Evolutionary conservation across 2,329 filamentous ascomycete species (phyloP), one percentile per base, ranked within the genome.

Genomic region (Verticillium alfalfae): DNA sequence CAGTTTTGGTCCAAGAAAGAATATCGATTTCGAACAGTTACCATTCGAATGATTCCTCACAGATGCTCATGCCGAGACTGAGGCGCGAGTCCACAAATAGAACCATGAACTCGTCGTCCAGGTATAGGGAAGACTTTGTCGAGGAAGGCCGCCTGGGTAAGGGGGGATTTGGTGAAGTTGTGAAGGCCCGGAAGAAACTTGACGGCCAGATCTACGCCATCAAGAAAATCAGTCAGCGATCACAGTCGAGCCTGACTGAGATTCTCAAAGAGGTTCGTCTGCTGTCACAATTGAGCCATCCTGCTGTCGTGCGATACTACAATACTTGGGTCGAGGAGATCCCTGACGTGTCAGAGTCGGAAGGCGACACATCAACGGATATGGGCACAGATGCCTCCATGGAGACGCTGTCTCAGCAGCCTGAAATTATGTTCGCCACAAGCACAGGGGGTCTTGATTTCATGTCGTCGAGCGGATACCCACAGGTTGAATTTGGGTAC

Each of bases 181-280:
- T 98, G 61, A 96, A 97, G 73, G 94, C 94, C 2, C 86, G 94
- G 37, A 96, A 97, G 74, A 97, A 66, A 76, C 85, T 97, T 4
- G 95, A 98, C 72, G 92, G 92, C 0, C 91, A 93, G 62, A 89
- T 96, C 54, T 99, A 98, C 75, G 95, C 95, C 18, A 91, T 99
- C 72, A 99, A 99, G 74, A 97, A 98, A 73, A 95, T 99, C 64
- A 92, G 88, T 1, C 91, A 95, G 67, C 88, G 89, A 59, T 92
- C 92, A 1, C 85, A 90, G 34, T 84, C 88, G 62, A 91, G 90
- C 62, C 80, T 98, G 45, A 93, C 90, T 0, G 91, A 97, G 71
- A 88, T 93, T 13, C 73, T 94, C 34, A 92, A 91, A 60, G 91
- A 95, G 73, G 94, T 97, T 49, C 89, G 93, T 72, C 78, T 98